Conservation (phyloP, 106 monocot species). For the Agapanthus africanus region DNA sequence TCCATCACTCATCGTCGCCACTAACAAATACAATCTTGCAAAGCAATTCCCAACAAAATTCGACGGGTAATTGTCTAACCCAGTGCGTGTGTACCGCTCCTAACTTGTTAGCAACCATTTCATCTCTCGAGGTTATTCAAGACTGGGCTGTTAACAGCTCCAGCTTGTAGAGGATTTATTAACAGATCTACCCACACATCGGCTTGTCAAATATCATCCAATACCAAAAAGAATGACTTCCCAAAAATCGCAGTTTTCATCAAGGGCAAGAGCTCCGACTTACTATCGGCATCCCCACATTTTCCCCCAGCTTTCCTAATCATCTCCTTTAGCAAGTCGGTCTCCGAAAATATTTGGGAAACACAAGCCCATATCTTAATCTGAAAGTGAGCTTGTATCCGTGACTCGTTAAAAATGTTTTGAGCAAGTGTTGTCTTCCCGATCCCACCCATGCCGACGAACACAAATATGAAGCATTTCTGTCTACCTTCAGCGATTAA, state of each 20-base stretch:
- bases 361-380: conserved; percentile 33
- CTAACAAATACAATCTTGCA: not conserved
- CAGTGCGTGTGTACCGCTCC: conserved; percentile 1
- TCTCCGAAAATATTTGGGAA: conserved; percentile 17
- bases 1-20: no score
- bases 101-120: conserved; percentile 11
- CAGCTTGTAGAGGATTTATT: not conserved
- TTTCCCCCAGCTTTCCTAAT: conserved; percentile 5
- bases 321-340: conserved; percentile 15
- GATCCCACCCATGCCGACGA: conserved; percentile 42
- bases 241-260: not conserved
- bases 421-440: conserved; percentile 52
- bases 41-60: conserved; percentile 27
- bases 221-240: conserved; percentile 20
- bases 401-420: conserved; percentile 23
- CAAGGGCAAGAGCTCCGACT: conserved; percentile 6
- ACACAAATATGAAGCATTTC: conserved; percentile 4
- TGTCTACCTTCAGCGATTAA: not conserved
- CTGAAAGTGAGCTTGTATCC: conserved; percentile 15
- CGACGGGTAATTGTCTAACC: conserved; percentile 12
- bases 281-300: conserved; percentile 5
- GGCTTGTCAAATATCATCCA: conserved; percentile 32
- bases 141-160: no score
- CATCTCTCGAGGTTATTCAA: conserved; percentile 15
- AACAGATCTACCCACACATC: conserved; percentile 13